These are phyloP conservation scores for Aureobasidium sp. DNA, from an alignment of 2,329 filamentous ascomycete genomes.

Conservation along the genomic window DNA sequence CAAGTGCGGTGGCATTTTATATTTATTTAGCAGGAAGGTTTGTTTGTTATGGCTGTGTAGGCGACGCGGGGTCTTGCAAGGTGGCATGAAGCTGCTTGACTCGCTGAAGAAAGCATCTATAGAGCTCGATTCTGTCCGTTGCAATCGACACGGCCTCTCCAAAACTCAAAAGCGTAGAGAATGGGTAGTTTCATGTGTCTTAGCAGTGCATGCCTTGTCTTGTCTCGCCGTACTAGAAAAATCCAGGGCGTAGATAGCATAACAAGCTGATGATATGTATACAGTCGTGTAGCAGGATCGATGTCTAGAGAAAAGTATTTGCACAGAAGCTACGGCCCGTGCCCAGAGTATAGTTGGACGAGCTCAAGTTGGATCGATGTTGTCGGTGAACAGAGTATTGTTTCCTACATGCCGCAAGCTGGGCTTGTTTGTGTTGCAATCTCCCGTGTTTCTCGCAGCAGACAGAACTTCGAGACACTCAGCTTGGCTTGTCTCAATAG, in stretches of 20 bases:
- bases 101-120: background rate
- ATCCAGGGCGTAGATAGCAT: background rate
- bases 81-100: background rate
- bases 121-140: too few species aligned
- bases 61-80: background rate
- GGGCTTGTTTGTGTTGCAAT: slow-evolving; percentile 2
- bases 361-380: too few species aligned
- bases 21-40: background rate
- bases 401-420: slow-evolving; percentile 2
- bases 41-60: background rate
- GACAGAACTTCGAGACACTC: background rate
- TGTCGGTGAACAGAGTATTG: background rate
- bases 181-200: background rate
- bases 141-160: background rate
- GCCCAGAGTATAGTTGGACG: background rate
- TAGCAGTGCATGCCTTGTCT: background rate
- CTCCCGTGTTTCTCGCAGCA: background rate
- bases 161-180: background rate
- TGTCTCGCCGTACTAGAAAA: background rate
- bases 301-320: background rate
- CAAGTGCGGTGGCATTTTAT: background rate
- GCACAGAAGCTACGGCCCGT: background rate
- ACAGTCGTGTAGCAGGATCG: background rate
- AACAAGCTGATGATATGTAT: background rate
- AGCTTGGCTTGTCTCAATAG: too few species aligned